phyloP scores from a whole-genome alignment of 495 filamentous ascomycete species.

The Aspergillus conjunctus region DNA sequence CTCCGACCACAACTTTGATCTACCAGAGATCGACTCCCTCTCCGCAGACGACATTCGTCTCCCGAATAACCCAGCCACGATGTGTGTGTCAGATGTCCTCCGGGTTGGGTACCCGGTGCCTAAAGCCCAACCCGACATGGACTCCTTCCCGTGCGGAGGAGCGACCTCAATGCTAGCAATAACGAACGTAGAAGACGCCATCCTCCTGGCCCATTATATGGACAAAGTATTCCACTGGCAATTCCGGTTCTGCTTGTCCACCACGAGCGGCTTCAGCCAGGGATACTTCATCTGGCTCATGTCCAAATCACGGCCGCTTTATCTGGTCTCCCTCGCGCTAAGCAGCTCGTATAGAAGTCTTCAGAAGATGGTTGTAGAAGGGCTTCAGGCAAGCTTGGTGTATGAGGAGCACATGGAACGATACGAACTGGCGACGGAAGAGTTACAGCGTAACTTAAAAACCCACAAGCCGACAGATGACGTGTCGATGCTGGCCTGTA shows the following conservation, averaged over 20 bases:
- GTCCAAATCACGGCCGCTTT: not conserved
- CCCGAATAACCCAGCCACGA: not conserved
- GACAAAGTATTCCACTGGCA: not conserved
- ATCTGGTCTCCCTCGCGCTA: not conserved
- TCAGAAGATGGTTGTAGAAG: not conserved
- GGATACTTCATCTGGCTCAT: not conserved
- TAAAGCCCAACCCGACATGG: not conserved
- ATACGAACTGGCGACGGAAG: not conserved
- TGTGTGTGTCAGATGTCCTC: not conserved
- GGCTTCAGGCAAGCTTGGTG: not conserved
- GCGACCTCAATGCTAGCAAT: not conserved
- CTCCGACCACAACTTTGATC: not conserved
- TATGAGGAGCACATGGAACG: not conserved
- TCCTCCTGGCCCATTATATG: not conserved
- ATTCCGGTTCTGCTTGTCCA: not conserved
- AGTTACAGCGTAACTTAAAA: conserved; percentile 1
- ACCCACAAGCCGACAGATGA: not conserved
- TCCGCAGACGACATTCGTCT: not conserved
- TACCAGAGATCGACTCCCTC: not conserved
- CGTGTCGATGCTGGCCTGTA: not conserved
- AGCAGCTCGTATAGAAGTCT: conserved; percentile 1
- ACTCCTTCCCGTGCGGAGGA: not conserved
- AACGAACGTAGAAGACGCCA: not conserved
- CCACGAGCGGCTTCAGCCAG: not conserved
- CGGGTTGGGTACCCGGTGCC: not conserved